Evolutionary conservation across 805 yeast species (phyloP).

Genomic region (Wickerhamiella siamensis): DNA sequence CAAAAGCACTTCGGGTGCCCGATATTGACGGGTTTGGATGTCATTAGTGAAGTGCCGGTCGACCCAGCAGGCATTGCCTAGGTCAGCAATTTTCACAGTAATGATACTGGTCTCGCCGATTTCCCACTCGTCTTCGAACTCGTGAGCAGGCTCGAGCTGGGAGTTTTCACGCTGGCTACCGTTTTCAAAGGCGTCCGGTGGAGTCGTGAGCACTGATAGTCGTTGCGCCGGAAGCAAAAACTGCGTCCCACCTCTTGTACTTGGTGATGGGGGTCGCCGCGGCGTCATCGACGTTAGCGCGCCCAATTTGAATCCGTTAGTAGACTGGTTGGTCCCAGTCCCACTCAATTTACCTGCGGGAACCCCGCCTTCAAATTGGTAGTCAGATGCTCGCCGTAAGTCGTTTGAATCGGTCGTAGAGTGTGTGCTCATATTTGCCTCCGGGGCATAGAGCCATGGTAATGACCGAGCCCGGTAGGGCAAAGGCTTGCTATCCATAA

Average conservation of each 20-base stretch:
- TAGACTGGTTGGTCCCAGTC: neutral
- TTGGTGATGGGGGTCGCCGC: neutral
- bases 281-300: neutral
- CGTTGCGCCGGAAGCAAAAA: no score
- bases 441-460: neutral
- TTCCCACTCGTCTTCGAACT: neutral
- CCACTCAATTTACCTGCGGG: neutral
- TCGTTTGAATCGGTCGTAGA: neutral
- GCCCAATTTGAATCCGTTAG: neutral
- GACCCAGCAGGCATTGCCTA: slow-evolving; percentile 82
- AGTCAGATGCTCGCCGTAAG: neutral
- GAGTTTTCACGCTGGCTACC: neutral
- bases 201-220: no score
- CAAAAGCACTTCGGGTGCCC: slow-evolving; percentile 76
- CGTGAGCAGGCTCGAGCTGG: neutral
- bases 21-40: slow-evolving; percentile 82
- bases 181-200: neutral
- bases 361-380: no score
- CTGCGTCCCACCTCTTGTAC: no score
- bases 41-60: slow-evolving; percentile 73
- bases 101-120: slow-evolving; percentile 29
- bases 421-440: neutral
- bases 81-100: slow-evolving; percentile 78
- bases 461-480: neutral
- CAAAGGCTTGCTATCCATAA: neutral